Conservation (phyloP, 2,329 filamentous ascomycete genomes). For the Colletotrichum tabaci region DNA sequence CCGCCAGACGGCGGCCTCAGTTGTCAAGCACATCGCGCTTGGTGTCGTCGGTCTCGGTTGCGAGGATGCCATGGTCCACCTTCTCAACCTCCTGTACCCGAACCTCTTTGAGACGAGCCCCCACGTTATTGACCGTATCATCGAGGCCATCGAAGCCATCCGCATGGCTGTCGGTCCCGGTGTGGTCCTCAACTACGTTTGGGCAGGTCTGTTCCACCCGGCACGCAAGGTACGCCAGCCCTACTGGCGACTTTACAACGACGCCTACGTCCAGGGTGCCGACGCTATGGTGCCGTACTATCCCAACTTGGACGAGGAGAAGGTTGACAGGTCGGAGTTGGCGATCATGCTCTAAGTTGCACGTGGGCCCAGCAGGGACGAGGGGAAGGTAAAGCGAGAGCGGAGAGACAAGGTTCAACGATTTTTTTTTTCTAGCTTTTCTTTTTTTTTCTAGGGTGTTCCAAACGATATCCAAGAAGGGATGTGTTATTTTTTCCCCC, state of each 20-base stretch:
- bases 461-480: conserved; percentile 17
- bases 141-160: conserved; percentile 97
- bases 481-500: conserved; percentile 18
- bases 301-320: conserved; percentile 86
- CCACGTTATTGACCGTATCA: conserved; percentile 97
- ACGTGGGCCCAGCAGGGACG: background rate
- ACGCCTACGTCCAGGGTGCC: conserved; percentile 93
- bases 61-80: conserved; percentile 98
- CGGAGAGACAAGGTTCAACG: conserved; percentile 16
- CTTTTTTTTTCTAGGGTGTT: conserved; percentile 1
- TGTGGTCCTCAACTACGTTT: conserved; percentile 96
- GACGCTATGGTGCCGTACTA: conserved; percentile 98
- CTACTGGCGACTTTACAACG: conserved; percentile 98
- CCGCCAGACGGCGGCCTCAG: conserved; percentile 93
- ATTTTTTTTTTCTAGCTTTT: background rate
- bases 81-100: conserved; percentile 95
- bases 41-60: conserved; percentile 98
- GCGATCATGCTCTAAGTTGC: conserved; percentile 80
- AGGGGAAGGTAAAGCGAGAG: background rate
- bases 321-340: conserved; percentile 83
- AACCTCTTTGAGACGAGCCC: conserved; percentile 98
- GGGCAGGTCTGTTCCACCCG: conserved; percentile 97
- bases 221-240: conserved; percentile 94
- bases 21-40: conserved; percentile 97
- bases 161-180: conserved; percentile 94